Conservation (phyloP, 2,329 filamentous ascomycete species). For the Alternaria burnsii region DNA sequence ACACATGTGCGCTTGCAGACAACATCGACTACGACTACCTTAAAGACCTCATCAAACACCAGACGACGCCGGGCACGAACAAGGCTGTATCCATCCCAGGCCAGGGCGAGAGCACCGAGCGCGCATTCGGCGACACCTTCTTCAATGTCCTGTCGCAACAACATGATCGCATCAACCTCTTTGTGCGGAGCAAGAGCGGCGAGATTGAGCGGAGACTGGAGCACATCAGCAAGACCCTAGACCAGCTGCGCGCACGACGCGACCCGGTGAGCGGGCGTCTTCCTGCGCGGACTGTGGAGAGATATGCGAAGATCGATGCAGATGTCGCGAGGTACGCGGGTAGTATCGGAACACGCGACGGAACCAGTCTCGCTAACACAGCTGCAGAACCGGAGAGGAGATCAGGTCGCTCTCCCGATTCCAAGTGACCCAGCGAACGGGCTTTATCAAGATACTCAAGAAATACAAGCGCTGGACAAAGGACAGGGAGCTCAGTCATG, state of each 20-base stretch:
- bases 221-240: conserved; percentile 52
- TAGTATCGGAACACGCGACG: background rate
- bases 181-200: conserved; percentile 80
- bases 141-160: conserved; percentile 75
- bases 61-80: conserved; percentile 76
- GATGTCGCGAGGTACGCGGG: conserved; percentile 55
- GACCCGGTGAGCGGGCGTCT: conserved; percentile 37
- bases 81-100: conserved; percentile 78
- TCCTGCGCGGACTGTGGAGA: conserved; percentile 57
- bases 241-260: conserved; percentile 40
- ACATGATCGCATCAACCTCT: conserved; percentile 79
- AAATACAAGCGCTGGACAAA: conserved; percentile 91
- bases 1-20: conserved; percentile 59
- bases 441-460: conserved; percentile 83
- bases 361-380: conserved; percentile 18
- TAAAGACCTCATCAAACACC: conserved; percentile 82
- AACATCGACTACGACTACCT: conserved; percentile 91
- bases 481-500: conserved; percentile 69
- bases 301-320: conserved; percentile 61
- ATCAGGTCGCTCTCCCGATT: conserved; percentile 76
- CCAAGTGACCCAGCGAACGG: conserved; percentile 74
- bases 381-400: conserved; percentile 70
- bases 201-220: conserved; percentile 75
- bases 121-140: conserved; percentile 75
- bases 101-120: conserved; percentile 63